Conservation (phyloP, 345 rosid species). For the Excoecaria agallocha region DNA sequence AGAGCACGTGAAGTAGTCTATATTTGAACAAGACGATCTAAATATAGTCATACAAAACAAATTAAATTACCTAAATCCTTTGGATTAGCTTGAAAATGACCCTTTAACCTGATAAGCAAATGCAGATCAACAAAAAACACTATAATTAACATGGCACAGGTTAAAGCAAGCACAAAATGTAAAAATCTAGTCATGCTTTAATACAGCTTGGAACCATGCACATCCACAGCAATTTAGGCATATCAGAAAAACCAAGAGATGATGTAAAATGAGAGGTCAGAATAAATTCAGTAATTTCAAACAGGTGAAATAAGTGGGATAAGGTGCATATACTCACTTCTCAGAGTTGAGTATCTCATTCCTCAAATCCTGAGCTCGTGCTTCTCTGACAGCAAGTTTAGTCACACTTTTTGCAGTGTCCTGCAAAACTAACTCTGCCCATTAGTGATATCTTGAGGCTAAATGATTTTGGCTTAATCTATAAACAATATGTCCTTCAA, state of each 20-base stretch:
- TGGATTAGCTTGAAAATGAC: constrained; percentile 86
- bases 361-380: constrained; percentile 89
- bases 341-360: constrained; percentile 87
- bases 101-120: constrained; percentile 61
- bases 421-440: constrained; percentile 39
- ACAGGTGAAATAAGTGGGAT: background rate
- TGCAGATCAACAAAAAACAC: constrained; percentile 1
- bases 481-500: constrained; percentile 4
- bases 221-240: background rate
- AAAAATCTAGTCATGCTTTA: background rate
- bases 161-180: background rate
- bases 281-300: no score
- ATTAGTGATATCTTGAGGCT: background rate
- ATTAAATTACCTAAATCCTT: constrained; percentile 54
- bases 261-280: background rate
- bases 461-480: background rate
- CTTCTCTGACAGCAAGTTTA: constrained; percentile 70
- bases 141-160: background rate
- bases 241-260: background rate
- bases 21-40: background rate
- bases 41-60: background rate
- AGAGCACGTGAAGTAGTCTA: constrained; percentile 1
- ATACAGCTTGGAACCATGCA: background rate
- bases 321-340: constrained; percentile 52
- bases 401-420: constrained; percentile 93